A percentile compares a stretch with the other conserved stretches of the same genome.
phyloP scores from a whole-genome alignment of 331 rosid genomes.

The Stylosanthes scabra region DNA sequence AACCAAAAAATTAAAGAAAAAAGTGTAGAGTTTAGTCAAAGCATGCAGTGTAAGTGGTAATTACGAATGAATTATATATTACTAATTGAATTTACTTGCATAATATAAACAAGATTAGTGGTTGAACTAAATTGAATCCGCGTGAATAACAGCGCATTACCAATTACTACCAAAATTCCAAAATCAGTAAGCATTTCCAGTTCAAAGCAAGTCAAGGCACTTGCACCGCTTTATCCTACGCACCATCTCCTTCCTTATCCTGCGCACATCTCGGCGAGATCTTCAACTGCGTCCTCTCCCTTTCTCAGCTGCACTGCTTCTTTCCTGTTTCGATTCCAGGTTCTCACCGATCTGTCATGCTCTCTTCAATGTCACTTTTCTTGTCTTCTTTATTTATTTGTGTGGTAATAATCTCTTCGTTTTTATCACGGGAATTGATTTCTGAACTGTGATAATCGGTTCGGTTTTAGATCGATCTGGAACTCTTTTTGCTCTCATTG shows the following conservation, averaged over 20 bases:
- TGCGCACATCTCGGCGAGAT: slow-evolving; percentile 57
- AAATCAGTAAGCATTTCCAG: slow-evolving; percentile 18
- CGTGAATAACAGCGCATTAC: neutral
- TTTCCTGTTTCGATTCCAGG: slow-evolving; percentile 31
- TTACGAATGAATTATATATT: neutral
- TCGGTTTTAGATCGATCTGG: slow-evolving; percentile 34
- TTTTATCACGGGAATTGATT: neutral
- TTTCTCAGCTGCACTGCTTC: slow-evolving; percentile 8
- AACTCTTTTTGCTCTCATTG: slow-evolving; percentile 31
- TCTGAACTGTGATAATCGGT: slow-evolving; percentile 12
- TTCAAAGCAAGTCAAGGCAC: slow-evolving; percentile 41
- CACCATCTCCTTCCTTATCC: slow-evolving; percentile 41
- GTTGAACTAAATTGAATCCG: slow-evolving; percentile 21
- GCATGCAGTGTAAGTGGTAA: neutral
- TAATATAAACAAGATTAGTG: neutral
- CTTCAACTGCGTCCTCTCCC: slow-evolving; percentile 27
- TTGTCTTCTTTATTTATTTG: neutral
- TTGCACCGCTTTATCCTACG: slow-evolving; percentile 46
- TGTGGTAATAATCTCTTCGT: neutral
- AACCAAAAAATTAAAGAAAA: too few species aligned
- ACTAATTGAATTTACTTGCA: neutral
- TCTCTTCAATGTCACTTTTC: neutral
- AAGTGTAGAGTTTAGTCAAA: neutral
- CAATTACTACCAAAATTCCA: neutral
- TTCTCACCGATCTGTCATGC: slow-evolving; percentile 33